Evolutionary conservation across 2,329 filamentous ascomycete species (phyloP), one percentile per base, ranked within the genome.

Genomic region (Torrubiellomyces zombiae): DNA sequence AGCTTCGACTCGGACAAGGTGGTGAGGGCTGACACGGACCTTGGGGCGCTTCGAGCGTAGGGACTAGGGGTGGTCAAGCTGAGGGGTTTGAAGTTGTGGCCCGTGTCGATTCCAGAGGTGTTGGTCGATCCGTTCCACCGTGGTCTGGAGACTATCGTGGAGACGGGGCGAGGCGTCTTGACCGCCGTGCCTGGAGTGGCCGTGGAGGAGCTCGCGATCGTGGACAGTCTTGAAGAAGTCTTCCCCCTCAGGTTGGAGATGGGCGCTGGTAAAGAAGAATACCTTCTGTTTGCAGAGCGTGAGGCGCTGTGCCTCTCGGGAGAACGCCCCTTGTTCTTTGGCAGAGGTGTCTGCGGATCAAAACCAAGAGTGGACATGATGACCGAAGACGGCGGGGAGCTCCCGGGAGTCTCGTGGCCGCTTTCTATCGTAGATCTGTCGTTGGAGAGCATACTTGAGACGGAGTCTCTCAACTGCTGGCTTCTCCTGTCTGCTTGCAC

Each of bases 371-470:
- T 58, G 2, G 63, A 61, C 65, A 71, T 69, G 35, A 69, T 62
- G 26, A 71, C 60, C 0, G 67, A 72, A 4, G 66, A 71, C 4
- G 67, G 65, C 6, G 67, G 67, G 12, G 67, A 71, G 52, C 70
- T 80, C 22, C 73, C 70, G 0, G 75, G 75, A 0, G 75, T 80
- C 17, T 75, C 81, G 22, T 72, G 53, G 23, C 67, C 65, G 39
- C 79, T 86, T 32, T 64, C 73, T 7, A 67, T 53, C 3, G 74
- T 67, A 2, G 79, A 83, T 26, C 70, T 66, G 42, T 91, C 82
- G 36, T 79, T 79, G 2, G 81, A 91, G 4, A 92, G 60, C 49
- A 94, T 81, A 38, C 80, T 94, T 0, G 85, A 94, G 28, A 95
- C 76, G 0, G 86, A 94, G 47, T 95, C 86, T 23, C 86, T 70